Evolutionary conservation across 2,329 filamentous ascomycete species (phyloP).

Genomic region (Myotisia sp.): DNA sequence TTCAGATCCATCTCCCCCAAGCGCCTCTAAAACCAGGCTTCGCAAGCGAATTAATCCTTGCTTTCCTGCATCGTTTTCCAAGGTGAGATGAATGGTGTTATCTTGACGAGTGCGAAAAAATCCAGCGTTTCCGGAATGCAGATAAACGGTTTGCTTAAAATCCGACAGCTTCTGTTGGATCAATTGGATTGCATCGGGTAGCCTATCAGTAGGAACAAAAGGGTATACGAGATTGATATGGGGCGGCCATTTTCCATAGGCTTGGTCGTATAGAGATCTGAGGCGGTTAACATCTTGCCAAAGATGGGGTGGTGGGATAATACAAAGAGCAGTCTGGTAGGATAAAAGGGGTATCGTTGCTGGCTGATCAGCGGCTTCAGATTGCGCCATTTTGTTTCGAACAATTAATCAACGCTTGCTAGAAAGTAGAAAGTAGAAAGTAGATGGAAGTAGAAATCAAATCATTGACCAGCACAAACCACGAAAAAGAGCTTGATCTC

Average conservation of each 20-base stretch:
- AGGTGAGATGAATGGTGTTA: conserved; percentile 36
- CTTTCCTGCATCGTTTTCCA: conserved; percentile 3
- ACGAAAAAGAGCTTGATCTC: no score
- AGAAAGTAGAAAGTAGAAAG: no score
- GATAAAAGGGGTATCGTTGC: conserved; percentile 20
- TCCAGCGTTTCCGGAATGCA: conserved; percentile 19
- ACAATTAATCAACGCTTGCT: no score
- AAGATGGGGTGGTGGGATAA: conserved; percentile 40
- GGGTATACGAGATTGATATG: conserved; percentile 55
- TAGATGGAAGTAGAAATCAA: no score
- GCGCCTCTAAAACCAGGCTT: conserved; percentile 21
- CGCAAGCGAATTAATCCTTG: conserved; percentile 23
- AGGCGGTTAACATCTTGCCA: conserved; percentile 41
- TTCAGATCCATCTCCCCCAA: conserved; percentile 17
- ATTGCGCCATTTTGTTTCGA: neutral
- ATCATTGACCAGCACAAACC: no score
- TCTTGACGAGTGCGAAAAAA: conserved; percentile 38
- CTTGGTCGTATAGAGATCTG: conserved; percentile 49
- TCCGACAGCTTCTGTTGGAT: conserved; percentile 25
- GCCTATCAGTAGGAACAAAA: conserved; percentile 39
- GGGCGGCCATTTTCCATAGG: conserved; percentile 48
- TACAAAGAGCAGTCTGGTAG: conserved; percentile 46
- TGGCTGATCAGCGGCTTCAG: neutral
- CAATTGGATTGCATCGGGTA: conserved; percentile 32
- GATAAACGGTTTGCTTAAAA: neutral